A percentile compares a stretch with the other conserved stretches of the same genome.
Evolutionary conservation across 2,329 filamentous ascomycete genomes (phyloP).

Genomic region (Colletotrichum cordylinicola): DNA sequence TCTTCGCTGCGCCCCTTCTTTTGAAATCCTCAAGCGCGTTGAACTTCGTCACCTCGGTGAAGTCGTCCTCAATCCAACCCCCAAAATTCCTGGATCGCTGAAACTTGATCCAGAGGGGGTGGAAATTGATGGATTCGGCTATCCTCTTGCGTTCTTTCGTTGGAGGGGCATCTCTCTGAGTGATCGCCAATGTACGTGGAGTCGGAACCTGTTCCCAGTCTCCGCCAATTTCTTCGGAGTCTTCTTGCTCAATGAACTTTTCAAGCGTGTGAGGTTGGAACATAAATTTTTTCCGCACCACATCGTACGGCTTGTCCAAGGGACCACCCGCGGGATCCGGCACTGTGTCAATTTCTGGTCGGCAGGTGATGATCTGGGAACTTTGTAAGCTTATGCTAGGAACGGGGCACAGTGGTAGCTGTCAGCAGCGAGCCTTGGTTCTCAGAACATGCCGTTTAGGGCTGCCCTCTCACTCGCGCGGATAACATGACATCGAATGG

Average conservation of each 20-base stretch:
- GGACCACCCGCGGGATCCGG: background rate
- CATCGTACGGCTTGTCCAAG: background rate
- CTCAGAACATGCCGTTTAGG: background rate
- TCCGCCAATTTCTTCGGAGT: background rate
- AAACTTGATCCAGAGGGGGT: background rate
- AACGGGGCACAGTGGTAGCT: background rate
- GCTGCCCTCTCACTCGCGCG: background rate
- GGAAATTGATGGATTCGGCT: background rate
- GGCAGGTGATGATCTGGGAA: background rate
- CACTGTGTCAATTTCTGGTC: background rate
- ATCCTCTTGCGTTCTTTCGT: background rate
- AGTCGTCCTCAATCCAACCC: background rate
- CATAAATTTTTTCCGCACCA: background rate
- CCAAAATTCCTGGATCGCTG: background rate
- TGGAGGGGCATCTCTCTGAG: background rate
- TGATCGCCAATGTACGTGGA: background rate
- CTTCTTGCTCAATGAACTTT: background rate
- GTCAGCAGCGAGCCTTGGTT: background rate
- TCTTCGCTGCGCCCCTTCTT: background rate
- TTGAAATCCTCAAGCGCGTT: background rate
- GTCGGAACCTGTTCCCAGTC: background rate
- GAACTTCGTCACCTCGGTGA: background rate
- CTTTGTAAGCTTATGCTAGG: background rate
- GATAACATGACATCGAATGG: background rate
- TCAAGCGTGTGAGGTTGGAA: background rate